These are phyloP conservation scores for Ramaria sp. DNA, from an alignment of 768 basidiomycete genomes.

Conservation along the genomic window DNA sequence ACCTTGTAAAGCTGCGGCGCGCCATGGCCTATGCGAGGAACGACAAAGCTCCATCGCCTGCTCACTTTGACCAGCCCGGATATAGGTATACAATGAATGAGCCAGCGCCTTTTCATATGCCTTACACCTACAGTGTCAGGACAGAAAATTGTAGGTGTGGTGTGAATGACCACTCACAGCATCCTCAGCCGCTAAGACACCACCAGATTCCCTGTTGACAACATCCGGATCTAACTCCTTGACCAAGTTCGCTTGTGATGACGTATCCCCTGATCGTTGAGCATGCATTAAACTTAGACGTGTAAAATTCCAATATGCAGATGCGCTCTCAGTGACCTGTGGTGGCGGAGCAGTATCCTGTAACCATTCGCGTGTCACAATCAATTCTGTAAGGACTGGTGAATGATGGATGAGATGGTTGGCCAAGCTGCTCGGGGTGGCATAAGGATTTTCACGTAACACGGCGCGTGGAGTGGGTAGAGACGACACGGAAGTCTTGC, in stretches of 20 bases:
- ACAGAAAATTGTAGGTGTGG: neutral
- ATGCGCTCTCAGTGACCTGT: slow-evolving; percentile 56
- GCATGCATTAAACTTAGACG: slow-evolving; percentile 62
- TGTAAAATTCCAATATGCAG: slow-evolving; percentile 80
- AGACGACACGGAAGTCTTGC: slow-evolving; percentile 47
- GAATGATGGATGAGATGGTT: slow-evolving; percentile 62
- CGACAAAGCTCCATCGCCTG: slow-evolving; percentile 77
- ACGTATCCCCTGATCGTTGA: slow-evolving; percentile 35
- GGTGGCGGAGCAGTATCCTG: slow-evolving; percentile 63
- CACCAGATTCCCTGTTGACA: slow-evolving; percentile 44
- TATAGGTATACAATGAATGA: slow-evolving; percentile 68
- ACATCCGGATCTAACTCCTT: slow-evolving; percentile 77
- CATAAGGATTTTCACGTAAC: slow-evolving; percentile 67
- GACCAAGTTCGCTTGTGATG: slow-evolving; percentile 38
- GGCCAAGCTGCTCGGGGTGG: slow-evolving; percentile 64
- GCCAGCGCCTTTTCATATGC: slow-evolving; percentile 71
- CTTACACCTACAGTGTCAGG: slow-evolving; percentile 24
- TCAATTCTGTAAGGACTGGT: slow-evolving; percentile 59
- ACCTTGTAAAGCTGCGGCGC: slow-evolving; percentile 82
- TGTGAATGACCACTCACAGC: slow-evolving; percentile 40
- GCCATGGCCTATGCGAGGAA: slow-evolving; percentile 82
- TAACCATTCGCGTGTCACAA: slow-evolving; percentile 82
- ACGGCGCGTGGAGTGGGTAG: slow-evolving; percentile 42
- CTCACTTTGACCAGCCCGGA: slow-evolving; percentile 77
- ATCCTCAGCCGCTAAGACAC: slow-evolving; percentile 62